Evolutionary conservation across 1,139 yeast species (phyloP).

Genomic region (Saccharomycopsis crataegensis): DNA sequence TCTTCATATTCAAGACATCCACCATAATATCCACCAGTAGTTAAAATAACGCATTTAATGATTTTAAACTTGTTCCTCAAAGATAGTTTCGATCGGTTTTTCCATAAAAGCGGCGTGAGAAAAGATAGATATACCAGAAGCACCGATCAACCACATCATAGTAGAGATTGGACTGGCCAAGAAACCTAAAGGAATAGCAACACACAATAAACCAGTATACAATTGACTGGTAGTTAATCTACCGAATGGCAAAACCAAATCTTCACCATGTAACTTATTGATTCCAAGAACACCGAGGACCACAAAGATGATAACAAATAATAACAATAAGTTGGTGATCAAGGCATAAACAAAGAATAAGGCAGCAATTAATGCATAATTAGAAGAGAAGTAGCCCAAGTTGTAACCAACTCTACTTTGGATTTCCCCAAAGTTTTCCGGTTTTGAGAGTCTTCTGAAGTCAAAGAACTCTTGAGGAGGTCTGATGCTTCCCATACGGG

Average conservation of each 20-base stretch:
- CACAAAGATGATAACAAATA: conserved; percentile 70
- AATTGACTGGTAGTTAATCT: conserved; percentile 74
- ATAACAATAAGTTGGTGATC: conserved; percentile 72
- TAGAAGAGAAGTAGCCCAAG: conserved; percentile 79
- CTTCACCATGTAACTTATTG: conserved; percentile 71
- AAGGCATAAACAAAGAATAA: conserved; percentile 63
- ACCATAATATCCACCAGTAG: background rate
- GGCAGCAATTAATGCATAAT: conserved; percentile 73
- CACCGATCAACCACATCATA: conserved; percentile 94
- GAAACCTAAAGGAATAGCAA: conserved; percentile 83
- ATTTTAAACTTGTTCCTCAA: conserved; percentile 70
- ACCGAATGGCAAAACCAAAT: conserved; percentile 62
- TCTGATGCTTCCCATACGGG: conserved; percentile 64
- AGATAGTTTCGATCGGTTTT: conserved; percentile 95
- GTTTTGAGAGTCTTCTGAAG: conserved; percentile 80
- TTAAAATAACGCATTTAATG: background rate
- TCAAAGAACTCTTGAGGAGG: conserved; percentile 95
- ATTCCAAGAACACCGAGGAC: conserved; percentile 73
- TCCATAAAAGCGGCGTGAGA: conserved; percentile 94
- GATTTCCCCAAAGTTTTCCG: conserved; percentile 79
- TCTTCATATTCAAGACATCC: background rate
- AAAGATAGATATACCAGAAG: conserved; percentile 78
- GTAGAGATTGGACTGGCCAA: conserved; percentile 92
- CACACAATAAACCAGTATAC: conserved; percentile 74
- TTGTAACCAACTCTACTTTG: conserved; percentile 86